Base-by-base conservation (phyloP, 345 rosid species). In the Gossypium herbaceum region DNA sequence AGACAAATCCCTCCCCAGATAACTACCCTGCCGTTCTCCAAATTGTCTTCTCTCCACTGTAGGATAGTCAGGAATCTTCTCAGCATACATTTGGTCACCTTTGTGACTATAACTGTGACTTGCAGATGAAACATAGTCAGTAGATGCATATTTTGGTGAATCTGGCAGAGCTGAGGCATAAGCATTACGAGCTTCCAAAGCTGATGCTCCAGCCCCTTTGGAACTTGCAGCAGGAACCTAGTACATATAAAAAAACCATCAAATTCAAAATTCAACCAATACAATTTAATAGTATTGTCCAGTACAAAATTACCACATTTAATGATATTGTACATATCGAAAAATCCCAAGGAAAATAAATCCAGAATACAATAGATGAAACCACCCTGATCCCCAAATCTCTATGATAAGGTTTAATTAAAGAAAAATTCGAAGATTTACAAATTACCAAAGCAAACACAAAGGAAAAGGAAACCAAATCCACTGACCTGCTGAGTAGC, bases 61-160 rank as follows among this genome's bases (percentile, higher is more conserved):
- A 72, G 91, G 77, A 77, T 91, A 93, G 74, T 89, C 98, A 76
- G 87, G 79, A 60, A 91, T 76, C 84, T 91, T 95, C 64, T 95
- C 98, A 3, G 88, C 61, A 79, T 84, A 91, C 56, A 91, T 79
- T 80, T 86, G 89, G 29, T 94, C 97, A 66, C 79, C 80, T 83
- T 89, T 95, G 77, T 78, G 93, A 82, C 90, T 87, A 89, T 88
- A 95, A 70, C 80, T 87, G 75, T 87, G 98, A 67, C 81, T 83
- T 13, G 97, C 82, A 43, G 93, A 82, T 62, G 97, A 78, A 70
- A 89, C 68, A 76, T 90, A 92, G 55, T 88, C 92, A 68, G 88
- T 82, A 69, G 97, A 78, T 66, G 85, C 78, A 86, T 82, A 92
- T 77, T 92, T 94, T 0, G 99, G 97, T 25, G 99, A 92, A 77